Conservation (phyloP, 192 early-diverging fungal species). For the Paraglomus occultum region DNA sequence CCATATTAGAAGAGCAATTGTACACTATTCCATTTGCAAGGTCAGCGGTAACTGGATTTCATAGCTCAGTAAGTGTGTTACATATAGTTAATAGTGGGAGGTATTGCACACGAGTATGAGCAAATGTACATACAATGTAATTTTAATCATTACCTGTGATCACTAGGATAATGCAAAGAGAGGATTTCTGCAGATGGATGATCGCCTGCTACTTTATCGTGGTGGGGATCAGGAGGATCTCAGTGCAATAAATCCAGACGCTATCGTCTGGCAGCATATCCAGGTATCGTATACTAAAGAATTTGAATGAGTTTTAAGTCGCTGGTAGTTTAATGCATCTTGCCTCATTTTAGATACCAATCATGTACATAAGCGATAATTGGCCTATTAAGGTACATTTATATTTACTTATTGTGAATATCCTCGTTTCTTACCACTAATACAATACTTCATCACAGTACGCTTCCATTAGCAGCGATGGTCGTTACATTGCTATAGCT, state of each 20-base stretch:
- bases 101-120: too few relatives aligned
- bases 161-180: slow-evolving; percentile 53
- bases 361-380: slow-evolving; percentile 71
- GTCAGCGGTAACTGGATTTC: slow-evolving; percentile 46
- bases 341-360: slow-evolving; percentile 51
- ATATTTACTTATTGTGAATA: neutral
- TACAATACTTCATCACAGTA: slow-evolving; percentile 39
- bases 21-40: slow-evolving; percentile 58
- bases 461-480: slow-evolving; percentile 64
- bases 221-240: slow-evolving; percentile 61
- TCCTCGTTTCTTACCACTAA: neutral
- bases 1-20: slow-evolving; percentile 33
- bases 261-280: slow-evolving; percentile 70
- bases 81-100: too few relatives aligned
- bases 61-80: slow-evolving; percentile 36
- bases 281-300: slow-evolving; percentile 45
- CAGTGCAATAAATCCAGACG: slow-evolving; percentile 64
- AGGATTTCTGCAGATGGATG: slow-evolving; percentile 65
- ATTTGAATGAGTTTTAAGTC: neutral
- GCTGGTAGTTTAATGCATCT: neutral
- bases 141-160: neutral
- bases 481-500: slow-evolving; percentile 79
- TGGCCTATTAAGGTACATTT: slow-evolving; percentile 76
- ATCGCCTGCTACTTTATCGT: slow-evolving; percentile 64
- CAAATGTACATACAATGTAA: neutral